A percentile compares a stretch with the other conserved stretches of the same genome.
phyloP scores from a whole-genome alignment of 805 yeast genomes.

The Millerozyma miso region DNA sequence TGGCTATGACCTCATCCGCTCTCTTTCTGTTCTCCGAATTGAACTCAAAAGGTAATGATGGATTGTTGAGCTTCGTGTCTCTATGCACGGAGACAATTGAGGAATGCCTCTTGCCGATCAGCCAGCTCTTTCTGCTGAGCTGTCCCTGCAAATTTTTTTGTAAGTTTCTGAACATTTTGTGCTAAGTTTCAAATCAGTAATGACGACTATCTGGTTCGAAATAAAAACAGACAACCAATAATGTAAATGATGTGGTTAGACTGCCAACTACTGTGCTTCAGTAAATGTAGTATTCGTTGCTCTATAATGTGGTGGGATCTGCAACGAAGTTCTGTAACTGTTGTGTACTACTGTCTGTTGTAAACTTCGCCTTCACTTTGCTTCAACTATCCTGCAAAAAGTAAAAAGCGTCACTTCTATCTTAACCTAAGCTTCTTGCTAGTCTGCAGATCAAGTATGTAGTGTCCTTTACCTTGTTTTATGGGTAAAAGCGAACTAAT shows the following conservation, averaged over 20 bases:
- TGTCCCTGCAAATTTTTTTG: slow-evolving; percentile 1
- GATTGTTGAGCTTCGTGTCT: slow-evolving; percentile 64
- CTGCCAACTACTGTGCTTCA: too few relatives aligned
- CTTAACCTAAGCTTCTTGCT: background rate
- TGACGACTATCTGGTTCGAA: too few relatives aligned
- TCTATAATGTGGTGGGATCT: too few relatives aligned
- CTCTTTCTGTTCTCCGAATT: slow-evolving; percentile 56
- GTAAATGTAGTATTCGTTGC: too few relatives aligned
- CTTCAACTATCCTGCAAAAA: background rate
- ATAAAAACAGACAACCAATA: too few relatives aligned
- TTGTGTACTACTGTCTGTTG: too few relatives aligned
- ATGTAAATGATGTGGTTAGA: too few relatives aligned
- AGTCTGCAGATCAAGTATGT: background rate
- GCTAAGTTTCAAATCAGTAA: too few relatives aligned
- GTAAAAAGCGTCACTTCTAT: background rate
- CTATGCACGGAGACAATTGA: slow-evolving; percentile 62
- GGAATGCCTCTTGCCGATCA: slow-evolving; percentile 26
- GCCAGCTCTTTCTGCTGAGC: slow-evolving; percentile 1
- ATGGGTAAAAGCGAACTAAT: background rate
- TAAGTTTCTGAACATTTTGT: background rate
- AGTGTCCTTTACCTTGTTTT: background rate
- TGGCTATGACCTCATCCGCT: slow-evolving; percentile 70
- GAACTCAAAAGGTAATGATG: slow-evolving; percentile 68
- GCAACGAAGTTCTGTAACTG: too few relatives aligned
- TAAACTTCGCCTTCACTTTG: too few relatives aligned